Evolutionary conservation across 2,329 filamentous ascomycete genomes (phyloP).

Genomic region (Phoma herbarum): DNA sequence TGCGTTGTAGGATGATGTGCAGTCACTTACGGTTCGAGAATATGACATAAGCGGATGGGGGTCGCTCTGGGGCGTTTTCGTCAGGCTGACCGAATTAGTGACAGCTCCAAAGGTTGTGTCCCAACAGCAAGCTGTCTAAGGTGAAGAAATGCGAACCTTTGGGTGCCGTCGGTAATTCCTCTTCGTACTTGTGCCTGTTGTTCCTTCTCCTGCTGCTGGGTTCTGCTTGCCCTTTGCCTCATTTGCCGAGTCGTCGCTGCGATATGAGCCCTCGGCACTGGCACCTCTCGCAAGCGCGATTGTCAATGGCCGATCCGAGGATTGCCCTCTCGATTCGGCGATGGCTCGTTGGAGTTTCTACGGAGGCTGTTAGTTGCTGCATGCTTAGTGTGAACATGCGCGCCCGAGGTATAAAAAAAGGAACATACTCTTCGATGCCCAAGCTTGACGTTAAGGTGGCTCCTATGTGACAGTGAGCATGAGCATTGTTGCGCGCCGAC

Average conservation of each 20-base stretch:
- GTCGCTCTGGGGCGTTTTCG: conserved; percentile 79
- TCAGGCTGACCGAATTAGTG: conserved; percentile 65
- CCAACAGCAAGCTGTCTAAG: not conserved
- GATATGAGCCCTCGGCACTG: conserved; percentile 64
- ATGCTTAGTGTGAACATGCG: not conserved
- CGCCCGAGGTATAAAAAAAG: not conserved
- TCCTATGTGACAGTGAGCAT: conserved; percentile 56
- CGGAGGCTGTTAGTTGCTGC: conserved; percentile 14
- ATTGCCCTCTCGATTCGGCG: conserved; percentile 71
- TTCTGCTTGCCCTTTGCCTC: conserved; percentile 59
- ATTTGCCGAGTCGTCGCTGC: conserved; percentile 62
- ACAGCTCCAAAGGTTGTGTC: not conserved
- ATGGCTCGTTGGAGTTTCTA: conserved; percentile 87
- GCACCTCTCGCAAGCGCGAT: conserved; percentile 56
- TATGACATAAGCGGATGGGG: conserved; percentile 83
- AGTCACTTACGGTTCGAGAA: conserved; percentile 79
- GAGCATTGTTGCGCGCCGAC: not conserved
- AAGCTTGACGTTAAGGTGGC: conserved; percentile 78
- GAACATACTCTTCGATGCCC: conserved; percentile 77
- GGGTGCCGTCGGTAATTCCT: conserved; percentile 81
- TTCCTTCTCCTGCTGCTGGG: conserved; percentile 27
- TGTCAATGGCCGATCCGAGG: conserved; percentile 49
- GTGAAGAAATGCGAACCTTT: conserved; percentile 63
- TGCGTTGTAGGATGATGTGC: not conserved
- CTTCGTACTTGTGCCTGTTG: conserved; percentile 59